These are phyloP conservation scores for Dactylis glomerata DNA, from an alignment of 176 grass and related monocot species.

Conservation along the genomic window DNA sequence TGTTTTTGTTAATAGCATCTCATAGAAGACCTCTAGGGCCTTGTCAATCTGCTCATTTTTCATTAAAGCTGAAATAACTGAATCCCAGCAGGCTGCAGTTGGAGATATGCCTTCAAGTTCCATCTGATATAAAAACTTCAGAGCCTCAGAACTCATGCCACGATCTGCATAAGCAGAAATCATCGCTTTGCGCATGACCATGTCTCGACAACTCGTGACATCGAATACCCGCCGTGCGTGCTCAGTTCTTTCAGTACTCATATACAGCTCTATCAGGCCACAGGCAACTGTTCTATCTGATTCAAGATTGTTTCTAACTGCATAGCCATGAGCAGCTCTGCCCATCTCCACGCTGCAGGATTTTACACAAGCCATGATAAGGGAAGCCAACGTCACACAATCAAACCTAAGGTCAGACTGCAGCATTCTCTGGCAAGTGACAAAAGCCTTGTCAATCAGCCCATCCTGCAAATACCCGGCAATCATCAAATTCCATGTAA, in stretches of 20 bases:
- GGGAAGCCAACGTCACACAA: slow-evolving; percentile 51
- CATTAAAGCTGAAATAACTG: slow-evolving; percentile 47
- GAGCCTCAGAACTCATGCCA: slow-evolving; percentile 47
- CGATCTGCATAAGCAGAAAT: slow-evolving; percentile 57
- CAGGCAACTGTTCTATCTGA: slow-evolving; percentile 45
- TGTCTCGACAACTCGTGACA: slow-evolving; percentile 36
- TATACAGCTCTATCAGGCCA: slow-evolving; percentile 67
- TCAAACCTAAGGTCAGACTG: slow-evolving; percentile 50
- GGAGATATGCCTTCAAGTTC: slow-evolving; percentile 50
- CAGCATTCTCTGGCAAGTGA: slow-evolving; percentile 51
- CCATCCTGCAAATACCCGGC: slow-evolving; percentile 58
- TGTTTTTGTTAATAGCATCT: slow-evolving; percentile 61
- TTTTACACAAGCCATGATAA: slow-evolving; percentile 61
- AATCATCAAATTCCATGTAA: slow-evolving; percentile 81
- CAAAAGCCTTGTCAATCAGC: slow-evolving; percentile 35
- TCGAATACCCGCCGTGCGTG: slow-evolving; percentile 45
- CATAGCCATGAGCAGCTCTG: slow-evolving; percentile 65
- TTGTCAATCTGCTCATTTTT: slow-evolving; percentile 32
- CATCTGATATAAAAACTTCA: slow-evolving; percentile 65
- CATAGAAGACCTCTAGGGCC: slow-evolving; percentile 45
- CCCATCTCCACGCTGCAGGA: slow-evolving; percentile 32
- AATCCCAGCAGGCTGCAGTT: slow-evolving; percentile 64
- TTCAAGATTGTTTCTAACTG: slow-evolving; percentile 48
- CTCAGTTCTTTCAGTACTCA: slow-evolving; percentile 39
- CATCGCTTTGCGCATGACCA: slow-evolving; percentile 51